A percentile compares a stretch with the other conserved stretches of the same genome.
Conservation (phyloP, 1,284 basidiomycete genomes). For the Veloboletus limbatus region DNA sequence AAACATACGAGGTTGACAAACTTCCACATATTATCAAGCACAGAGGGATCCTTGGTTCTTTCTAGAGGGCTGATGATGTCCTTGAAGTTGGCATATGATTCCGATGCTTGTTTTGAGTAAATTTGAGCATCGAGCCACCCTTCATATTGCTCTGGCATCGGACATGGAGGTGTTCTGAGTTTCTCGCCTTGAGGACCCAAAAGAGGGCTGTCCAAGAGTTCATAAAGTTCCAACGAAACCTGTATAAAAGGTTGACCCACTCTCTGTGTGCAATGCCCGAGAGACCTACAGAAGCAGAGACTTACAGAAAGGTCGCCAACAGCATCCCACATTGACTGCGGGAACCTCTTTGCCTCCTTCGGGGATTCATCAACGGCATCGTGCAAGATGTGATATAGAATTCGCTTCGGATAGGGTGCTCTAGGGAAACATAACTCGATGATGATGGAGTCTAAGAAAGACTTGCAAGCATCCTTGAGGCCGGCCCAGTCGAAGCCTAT, state of each 20-base stretch:
- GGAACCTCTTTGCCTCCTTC: slow-evolving; percentile 66
- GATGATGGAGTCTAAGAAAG: slow-evolving; percentile 76
- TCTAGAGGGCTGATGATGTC: slow-evolving; percentile 58
- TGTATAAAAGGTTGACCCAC: slow-evolving; percentile 26
- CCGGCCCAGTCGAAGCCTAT: slow-evolving; percentile 60
- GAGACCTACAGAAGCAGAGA: slow-evolving; percentile 42
- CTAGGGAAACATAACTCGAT: slow-evolving; percentile 73
- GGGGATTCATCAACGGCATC: slow-evolving; percentile 70
- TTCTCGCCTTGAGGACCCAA: slow-evolving; percentile 47
- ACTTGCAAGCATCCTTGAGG: slow-evolving; percentile 60
- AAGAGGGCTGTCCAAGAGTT: slow-evolving; percentile 57
- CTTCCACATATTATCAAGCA: slow-evolving; percentile 64
- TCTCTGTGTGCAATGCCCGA: neutral
- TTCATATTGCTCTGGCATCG: slow-evolving; percentile 57
- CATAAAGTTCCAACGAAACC: slow-evolving; percentile 61
- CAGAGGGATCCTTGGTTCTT: slow-evolving; percentile 46
- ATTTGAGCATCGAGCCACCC: slow-evolving; percentile 65
- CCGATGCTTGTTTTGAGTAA: slow-evolving; percentile 54
- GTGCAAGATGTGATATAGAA: slow-evolving; percentile 61
- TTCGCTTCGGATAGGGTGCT: slow-evolving; percentile 58
- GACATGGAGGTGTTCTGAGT: slow-evolving; percentile 46
- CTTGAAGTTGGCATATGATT: slow-evolving; percentile 48
- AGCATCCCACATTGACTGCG: slow-evolving; percentile 72
- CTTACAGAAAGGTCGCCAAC: slow-evolving; percentile 73
- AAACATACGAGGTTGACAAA: slow-evolving; percentile 50